phyloP scores from a whole-genome alignment of 2,329 filamentous ascomycete species.

The Colletotrichum gigasporum region DNA sequence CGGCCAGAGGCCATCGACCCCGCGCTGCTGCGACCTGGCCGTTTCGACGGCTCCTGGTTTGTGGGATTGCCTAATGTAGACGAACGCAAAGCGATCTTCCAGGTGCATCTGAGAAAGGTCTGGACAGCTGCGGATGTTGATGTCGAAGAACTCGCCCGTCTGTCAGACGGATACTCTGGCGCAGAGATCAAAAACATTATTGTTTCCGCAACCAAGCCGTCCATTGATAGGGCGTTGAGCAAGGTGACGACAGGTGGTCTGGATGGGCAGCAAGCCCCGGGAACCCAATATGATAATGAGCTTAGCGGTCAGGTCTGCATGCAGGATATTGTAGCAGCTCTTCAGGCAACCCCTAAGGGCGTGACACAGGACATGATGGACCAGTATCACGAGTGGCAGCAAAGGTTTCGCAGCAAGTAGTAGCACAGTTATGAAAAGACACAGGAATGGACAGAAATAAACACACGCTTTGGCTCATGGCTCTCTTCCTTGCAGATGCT shows the following conservation, averaged over 20 bases:
- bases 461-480: background rate
- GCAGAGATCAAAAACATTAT: slow-evolving; percentile 77
- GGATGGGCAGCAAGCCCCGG: no score
- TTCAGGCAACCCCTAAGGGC: slow-evolving; percentile 60
- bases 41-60: slow-evolving; percentile 87
- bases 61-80: slow-evolving; percentile 81
- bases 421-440: no score
- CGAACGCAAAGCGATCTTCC: slow-evolving; percentile 80
- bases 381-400: slow-evolving; percentile 66
- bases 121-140: slow-evolving; percentile 72
- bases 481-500: background rate
- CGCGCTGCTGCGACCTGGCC: slow-evolving; percentile 84
- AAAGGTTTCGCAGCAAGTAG: no score
- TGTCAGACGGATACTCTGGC: slow-evolving; percentile 83
- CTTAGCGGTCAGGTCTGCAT: slow-evolving; percentile 49
- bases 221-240: slow-evolving; percentile 48
- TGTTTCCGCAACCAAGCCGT: slow-evolving; percentile 50
- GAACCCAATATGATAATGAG: no score
- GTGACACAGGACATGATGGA: slow-evolving; percentile 68
- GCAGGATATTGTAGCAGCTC: slow-evolving; percentile 54
- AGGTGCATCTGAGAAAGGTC: slow-evolving; percentile 71
- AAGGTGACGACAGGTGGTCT: no score
- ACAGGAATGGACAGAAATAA: no score
- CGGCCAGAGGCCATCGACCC: slow-evolving; percentile 86
- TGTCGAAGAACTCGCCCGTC: slow-evolving; percentile 67